Evolutionary conservation across 352 stramenopile species (phyloP), one percentile per base, ranked within the genome.

Genomic region (Globisporangium spiculum): DNA sequence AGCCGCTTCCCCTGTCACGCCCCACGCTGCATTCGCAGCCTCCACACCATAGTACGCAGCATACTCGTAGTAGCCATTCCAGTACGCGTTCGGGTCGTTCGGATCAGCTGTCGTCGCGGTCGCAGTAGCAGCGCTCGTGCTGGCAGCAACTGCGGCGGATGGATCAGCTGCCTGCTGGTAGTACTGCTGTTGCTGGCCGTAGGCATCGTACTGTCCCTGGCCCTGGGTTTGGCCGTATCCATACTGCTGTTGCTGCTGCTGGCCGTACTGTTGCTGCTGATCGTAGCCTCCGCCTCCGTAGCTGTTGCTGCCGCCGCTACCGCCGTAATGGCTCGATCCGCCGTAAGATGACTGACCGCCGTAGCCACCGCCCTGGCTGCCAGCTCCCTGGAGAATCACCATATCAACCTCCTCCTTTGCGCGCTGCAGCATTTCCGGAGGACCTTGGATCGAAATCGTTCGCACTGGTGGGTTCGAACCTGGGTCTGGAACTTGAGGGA

Each of bases 1-100:
- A 5, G 87, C 85, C 12, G 87, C 87, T 26, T 82, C 86, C 24
- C 86, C 85, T 0, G 88, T 94, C 18, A 96, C 86, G 24, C 89
- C 89, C 89, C 89, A 96, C 0, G 89, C 89, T 6, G 82, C 83
- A 48, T 95, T 95, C 3, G 89, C 89, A 1, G 87, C 89, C 60
- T 96, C 87, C 55, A 94, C 82, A 7, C 89, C 89, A 53, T 96
- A 96, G 72, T 96, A 96, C 6, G 87, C 89, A 20, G 89, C 89
- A 60, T 96, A 96, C 65, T 94, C 89, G 73, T 96, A 94, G 66
- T 91, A 96, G 16, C 89, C 89, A 36, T 95, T 95, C 89, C 89
- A 96, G 67, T 95, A 96, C 3, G 88, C 84, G 67, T 96, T 94
- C 59, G 86, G 88, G 62, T 96, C 89, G 62, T 95, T 96, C 46